Percentiles rank a stretch among this genome's conserved stretches.
phyloP scores from a whole-genome alignment of 371 early-diverging fungal genomes.

The Saksenaea vasiformis region DNA sequence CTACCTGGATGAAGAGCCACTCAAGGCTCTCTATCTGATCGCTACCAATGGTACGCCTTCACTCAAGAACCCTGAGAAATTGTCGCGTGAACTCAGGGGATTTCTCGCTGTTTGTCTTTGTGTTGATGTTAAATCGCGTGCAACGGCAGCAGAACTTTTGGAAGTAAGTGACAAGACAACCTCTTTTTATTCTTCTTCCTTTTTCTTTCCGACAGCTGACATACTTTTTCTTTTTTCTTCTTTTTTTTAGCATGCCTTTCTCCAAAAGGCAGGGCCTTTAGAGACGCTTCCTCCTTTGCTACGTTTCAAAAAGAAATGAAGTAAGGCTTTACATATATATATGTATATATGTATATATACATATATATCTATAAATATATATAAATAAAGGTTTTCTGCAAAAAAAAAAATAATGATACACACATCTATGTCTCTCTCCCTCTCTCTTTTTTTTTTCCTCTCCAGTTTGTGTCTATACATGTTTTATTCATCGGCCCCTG shows the following conservation, averaged over 20 bases:
- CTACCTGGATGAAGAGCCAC: constrained; percentile 92
- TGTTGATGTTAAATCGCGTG: constrained; percentile 89
- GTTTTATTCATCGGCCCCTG: not conserved
- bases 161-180: constrained; percentile 31
- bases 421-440: not conserved
- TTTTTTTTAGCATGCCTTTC: constrained; percentile 36
- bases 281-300: constrained; percentile 26
- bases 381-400: not conserved
- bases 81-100: constrained; percentile 78
- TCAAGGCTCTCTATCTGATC: constrained; percentile 93
- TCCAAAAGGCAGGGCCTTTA: constrained; percentile 41
- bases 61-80: constrained; percentile 79
- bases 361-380: not conserved
- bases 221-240: constrained; percentile 1
- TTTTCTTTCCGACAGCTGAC: not conserved
- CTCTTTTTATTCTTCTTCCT: constrained; percentile 3
- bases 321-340: not conserved
- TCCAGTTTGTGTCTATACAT: too few species aligned
- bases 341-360: not conserved
- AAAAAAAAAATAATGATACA: not conserved
- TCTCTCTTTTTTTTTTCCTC: not conserved
- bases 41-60: constrained; percentile 97
- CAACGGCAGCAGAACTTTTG: constrained; percentile 80
- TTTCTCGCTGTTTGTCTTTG: constrained; percentile 87
- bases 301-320: constrained; percentile 11